Conservation (phyloP, 768 basidiomycete genomes). For the Collybia nuda region DNA sequence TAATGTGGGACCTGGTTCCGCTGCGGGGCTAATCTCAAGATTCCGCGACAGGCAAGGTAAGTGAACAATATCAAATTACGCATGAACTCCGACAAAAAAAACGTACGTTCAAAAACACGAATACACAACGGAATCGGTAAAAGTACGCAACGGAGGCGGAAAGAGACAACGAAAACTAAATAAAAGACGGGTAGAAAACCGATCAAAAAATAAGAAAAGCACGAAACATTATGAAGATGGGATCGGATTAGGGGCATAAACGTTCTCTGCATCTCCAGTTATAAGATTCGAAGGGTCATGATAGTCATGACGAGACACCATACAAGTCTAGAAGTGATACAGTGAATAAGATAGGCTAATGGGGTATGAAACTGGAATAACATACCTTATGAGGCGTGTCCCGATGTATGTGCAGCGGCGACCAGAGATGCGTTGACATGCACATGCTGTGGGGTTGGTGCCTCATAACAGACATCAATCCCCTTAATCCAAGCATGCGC, state of each 20-base stretch:
- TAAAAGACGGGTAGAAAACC: background rate
- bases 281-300: too few relatives aligned
- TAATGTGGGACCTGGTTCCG: too few relatives aligned
- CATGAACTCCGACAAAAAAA: background rate
- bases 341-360: too few relatives aligned
- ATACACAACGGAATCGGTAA: background rate
- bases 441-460: conserved; percentile 63
- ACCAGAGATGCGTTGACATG: conserved; percentile 68
- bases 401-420: conserved; percentile 44
- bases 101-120: background rate
- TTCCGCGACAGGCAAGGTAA: background rate
- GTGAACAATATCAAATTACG: background rate
- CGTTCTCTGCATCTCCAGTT: too few relatives aligned
- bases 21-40: too few relatives aligned
- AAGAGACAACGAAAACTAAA: background rate
- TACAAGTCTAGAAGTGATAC: too few relatives aligned
- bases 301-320: too few relatives aligned
- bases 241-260: too few relatives aligned
- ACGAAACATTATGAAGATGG: background rate
- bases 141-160: conserved; percentile 1
- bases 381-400: conserved; percentile 8
- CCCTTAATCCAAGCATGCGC: conserved; percentile 74
- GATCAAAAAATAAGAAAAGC: background rate
- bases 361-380: too few relatives aligned
- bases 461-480: conserved; percentile 82